phyloP scores from a whole-genome alignment of 176 grass and related monocot species.

The Cymbopogon citratus region DNA sequence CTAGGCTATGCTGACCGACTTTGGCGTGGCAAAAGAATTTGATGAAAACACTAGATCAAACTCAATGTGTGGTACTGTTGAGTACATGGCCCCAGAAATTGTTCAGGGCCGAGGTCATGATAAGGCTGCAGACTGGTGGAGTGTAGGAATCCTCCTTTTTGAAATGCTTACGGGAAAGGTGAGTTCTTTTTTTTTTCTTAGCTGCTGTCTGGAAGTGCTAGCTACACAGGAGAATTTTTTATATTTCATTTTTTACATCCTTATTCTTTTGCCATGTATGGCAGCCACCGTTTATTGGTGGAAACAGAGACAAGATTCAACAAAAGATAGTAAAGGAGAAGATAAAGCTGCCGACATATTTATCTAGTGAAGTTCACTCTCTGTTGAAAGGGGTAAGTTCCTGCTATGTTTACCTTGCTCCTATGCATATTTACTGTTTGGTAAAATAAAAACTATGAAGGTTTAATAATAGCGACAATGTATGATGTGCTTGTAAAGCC shows the following conservation, averaged over 20 bases:
- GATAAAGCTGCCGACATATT: constrained; percentile 71
- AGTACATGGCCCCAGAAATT: constrained; percentile 99
- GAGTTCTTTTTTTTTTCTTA: neutral
- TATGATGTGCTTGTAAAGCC: neutral
- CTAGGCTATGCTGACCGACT: constrained; percentile 93
- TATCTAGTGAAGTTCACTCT: constrained; percentile 88
- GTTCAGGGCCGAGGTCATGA: constrained; percentile 84
- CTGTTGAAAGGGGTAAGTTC: constrained; percentile 89
- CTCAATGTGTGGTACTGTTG: constrained; percentile 89
- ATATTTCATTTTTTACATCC: neutral
- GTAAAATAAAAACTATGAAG: neutral
- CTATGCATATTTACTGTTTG: no score
- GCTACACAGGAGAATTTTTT: neutral
- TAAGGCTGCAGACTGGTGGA: constrained; percentile 99
- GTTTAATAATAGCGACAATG: no score
- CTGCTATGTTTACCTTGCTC: constrained; percentile 13
- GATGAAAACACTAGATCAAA: constrained; percentile 96
- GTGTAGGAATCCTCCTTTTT: constrained; percentile 89
- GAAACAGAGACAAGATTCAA: constrained; percentile 84
- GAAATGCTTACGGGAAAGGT: constrained; percentile 99
- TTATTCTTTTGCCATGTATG: constrained; percentile 16
- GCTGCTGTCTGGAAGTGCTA: neutral
- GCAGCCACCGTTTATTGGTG: constrained; percentile 86
- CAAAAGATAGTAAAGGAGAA: constrained; percentile 95
- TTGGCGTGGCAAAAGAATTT: constrained; percentile 95